Conservation (phyloP, 805 yeast genomes). For the Metschnikowia arizonensis region DNA sequence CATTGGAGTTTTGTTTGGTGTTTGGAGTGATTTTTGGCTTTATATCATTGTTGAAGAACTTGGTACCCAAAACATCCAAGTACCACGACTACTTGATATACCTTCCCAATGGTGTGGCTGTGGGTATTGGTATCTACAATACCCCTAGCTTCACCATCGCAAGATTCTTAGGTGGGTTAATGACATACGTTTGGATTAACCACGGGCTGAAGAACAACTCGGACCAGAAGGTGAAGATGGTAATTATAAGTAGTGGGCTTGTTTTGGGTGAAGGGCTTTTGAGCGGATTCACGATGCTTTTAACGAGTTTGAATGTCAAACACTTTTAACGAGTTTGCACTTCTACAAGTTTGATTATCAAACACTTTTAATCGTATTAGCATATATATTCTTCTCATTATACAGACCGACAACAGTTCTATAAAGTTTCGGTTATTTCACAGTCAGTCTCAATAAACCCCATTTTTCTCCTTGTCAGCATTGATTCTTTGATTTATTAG, state of each 20-base stretch:
- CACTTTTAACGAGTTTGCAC: too few species aligned
- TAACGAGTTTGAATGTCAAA: constrained; percentile 55
- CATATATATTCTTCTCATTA: background rate
- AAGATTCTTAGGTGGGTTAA: constrained; percentile 81
- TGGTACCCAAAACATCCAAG: constrained; percentile 41
- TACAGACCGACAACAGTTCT: background rate
- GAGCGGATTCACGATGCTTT: constrained; percentile 74
- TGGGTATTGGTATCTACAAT: constrained; percentile 94
- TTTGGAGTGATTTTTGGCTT: constrained; percentile 68
- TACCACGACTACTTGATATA: constrained; percentile 45
- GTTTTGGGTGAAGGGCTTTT: constrained; percentile 92
- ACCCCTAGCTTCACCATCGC: constrained; percentile 92
- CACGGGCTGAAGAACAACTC: constrained; percentile 25
- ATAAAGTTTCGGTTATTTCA: background rate
- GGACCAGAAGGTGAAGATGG: constrained; percentile 61
- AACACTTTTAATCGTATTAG: constrained; percentile 20
- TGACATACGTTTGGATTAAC: constrained; percentile 55
- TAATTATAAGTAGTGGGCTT: constrained; percentile 86
- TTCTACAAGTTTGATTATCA: constrained; percentile 56
- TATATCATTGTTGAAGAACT: constrained; percentile 61
- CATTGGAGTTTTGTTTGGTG: constrained; percentile 51
- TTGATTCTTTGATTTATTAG: constrained; percentile 70
- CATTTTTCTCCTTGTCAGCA: constrained; percentile 54
- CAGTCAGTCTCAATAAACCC: constrained; percentile 8
- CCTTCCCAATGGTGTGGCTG: constrained; percentile 94